Evolutionary conservation across 495 filamentous ascomycete species (phyloP), one percentile per base, ranked within the genome.

Genomic region (Darksidea phi): DNA sequence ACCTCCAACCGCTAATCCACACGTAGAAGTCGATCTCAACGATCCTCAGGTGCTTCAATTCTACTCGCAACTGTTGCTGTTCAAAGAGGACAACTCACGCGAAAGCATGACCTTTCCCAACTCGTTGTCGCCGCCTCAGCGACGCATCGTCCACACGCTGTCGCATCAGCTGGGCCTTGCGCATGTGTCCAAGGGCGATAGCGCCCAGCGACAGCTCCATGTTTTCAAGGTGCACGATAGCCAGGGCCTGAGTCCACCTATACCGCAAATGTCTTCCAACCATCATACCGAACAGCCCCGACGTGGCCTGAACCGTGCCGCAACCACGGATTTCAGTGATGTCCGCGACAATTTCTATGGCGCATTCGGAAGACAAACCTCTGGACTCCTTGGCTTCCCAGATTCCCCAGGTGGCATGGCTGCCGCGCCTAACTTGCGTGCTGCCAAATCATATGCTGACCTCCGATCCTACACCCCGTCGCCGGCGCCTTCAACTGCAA

Each of bases 241-340:
- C 71, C 70, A 70, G 23, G 80, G 84, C 72, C 75, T 89, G 74
- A 86, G 86, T 77, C 84, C 88, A 48, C 84, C 84, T 17, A 80
- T 89, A 69, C 80, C 84, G 15, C 73, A 80, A 70, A 68, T 75
- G 63, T 75, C 84, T 53, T 72, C 78, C 11, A 83, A 85, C 36
- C 88, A 88, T 48, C 81, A 83, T 17, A 79, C 82, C 54, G 90
- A 97, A 59, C 82, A 84, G 32, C 84, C 85, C 57, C 83, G 91
- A 54, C 88, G 92, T 32, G 87, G 84, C 13, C 78, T 98, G 34
- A 94, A 91, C 77, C 88, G 94, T 26, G 91, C 94, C 18, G 95
- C 94, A 32, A 98, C 94, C n/a, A 96, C 95, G 67, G 93, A 97
- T 75, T 98, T 98, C 75, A 91, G 88, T 66, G 94, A 97, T 71